Evolutionary conservation across 768 basidiomycete genomes (phyloP).

Genomic region (Russula abietina): DNA sequence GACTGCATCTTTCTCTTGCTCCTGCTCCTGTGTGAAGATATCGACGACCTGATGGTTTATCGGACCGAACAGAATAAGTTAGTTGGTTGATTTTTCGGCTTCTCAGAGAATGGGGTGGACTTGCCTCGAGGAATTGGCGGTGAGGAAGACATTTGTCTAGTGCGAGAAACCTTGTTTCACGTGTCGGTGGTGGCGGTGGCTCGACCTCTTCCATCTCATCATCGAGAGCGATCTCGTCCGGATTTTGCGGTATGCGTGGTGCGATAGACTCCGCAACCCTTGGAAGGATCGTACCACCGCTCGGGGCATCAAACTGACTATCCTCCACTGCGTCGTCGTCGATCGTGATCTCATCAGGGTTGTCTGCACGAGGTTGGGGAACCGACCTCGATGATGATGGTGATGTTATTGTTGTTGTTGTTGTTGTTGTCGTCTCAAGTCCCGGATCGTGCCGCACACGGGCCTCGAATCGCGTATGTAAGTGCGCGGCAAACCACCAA

Average conservation of each 20-base stretch:
- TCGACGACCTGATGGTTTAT: constrained; percentile 9
- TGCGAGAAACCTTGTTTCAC: constrained; percentile 74
- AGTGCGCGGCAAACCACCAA: constrained; percentile 92
- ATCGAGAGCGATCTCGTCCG: constrained; percentile 48
- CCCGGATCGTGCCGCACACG: constrained; percentile 39
- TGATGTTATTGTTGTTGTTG: neutral
- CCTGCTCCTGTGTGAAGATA: neutral
- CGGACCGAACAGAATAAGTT: neutral
- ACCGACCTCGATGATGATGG: neutral
- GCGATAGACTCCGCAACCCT: neutral
- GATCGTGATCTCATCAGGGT: constrained; percentile 49
- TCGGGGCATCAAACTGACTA: neutral
- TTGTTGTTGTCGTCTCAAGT: neutral
- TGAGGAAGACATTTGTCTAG: constrained; percentile 73
- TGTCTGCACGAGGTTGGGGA: constrained; percentile 24
- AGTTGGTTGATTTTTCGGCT: neutral
- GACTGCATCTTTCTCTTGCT: constrained; percentile 27
- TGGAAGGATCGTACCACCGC: neutral
- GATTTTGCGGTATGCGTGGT: constrained; percentile 30
- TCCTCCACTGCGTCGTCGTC: constrained; percentile 37
- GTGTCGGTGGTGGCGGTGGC: constrained; percentile 28
- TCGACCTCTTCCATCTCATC: constrained; percentile 42
- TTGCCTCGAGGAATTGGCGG: constrained; percentile 76
- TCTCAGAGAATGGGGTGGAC: neutral
- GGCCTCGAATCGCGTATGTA: constrained; percentile 85